Base-by-base conservation (phyloP, 2,329 filamentous ascomycete genomes). In the Phialocephala subalpina region DNA sequence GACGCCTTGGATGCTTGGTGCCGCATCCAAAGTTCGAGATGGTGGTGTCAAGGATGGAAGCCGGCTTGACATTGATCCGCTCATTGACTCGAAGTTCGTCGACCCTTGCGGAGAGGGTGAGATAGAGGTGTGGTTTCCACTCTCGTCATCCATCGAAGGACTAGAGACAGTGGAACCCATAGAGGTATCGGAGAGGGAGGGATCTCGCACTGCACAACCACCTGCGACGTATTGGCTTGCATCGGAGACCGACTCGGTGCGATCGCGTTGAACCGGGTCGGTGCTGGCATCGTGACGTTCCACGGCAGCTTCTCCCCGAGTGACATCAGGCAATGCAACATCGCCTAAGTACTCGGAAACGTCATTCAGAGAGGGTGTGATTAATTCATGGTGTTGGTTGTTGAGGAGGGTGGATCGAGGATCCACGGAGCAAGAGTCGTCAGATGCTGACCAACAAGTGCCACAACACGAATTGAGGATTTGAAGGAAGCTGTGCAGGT, bases 321-420 rank as follows among this genome's bases (percentile, higher is more conserved):
- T 45, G 38, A 20, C 47, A 56, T 66, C 35, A 7, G 56, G 29
- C 27, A 33, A 66, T 63, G 16, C 22, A 58, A 42, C 6, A 29
- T 29, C 36, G 9, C 20, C 27, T 14, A 42, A 60, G 38, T 25
- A 59, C 63, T 63, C 60, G 65, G 67, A 69, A 62, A 62, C 67
- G 65, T 69, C 67, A 29, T 56, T 69, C 67, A 66, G 67, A 65
- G 65, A 67, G 65, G 65, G 67, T 67, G 64, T 55, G n/a, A 61
- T 53, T 63, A 63, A 67, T 63, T 62, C 67, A 69, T 67, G 38
- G 18, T 29, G 57, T 33, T 38, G 33, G n/a, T 49, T 38, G 53
- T 64, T 33, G 25, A 64, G 59, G 59, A 67, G 49, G 18, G 22
- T 53, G 36, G 65, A 66, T 59, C 61, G 53, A 22, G 68, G 68